These are phyloP conservation scores for Xerocomus amazonicus DNA, from an alignment of 1,284 basidiomycete species.

Conservation along the genomic window DNA sequence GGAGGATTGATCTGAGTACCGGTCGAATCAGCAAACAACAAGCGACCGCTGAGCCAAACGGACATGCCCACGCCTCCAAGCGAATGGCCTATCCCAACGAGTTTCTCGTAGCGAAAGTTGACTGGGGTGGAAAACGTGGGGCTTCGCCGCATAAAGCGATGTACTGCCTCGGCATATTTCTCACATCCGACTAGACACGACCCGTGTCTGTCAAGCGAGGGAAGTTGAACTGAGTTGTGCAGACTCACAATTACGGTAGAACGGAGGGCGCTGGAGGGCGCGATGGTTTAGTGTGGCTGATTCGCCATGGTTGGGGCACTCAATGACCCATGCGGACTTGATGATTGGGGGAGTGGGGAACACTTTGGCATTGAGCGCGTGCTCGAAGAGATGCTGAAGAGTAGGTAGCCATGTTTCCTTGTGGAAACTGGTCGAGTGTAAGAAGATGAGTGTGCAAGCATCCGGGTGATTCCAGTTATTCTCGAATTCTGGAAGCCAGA, in stretches of 20 bases:
- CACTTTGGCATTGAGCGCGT: neutral
- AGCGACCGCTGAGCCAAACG: conserved; percentile 19
- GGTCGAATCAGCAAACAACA: conserved; percentile 10
- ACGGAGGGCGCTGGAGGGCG: conserved; percentile 38
- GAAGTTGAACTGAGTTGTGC: too few species aligned
- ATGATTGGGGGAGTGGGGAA: conserved; percentile 37
- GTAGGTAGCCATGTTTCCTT: conserved; percentile 67
- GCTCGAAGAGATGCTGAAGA: conserved; percentile 29
- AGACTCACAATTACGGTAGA: conserved; percentile 43
- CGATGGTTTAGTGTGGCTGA: conserved; percentile 41
- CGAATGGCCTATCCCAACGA: conserved; percentile 61
- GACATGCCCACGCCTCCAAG: conserved; percentile 60
- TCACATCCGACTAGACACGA: conserved; percentile 57
- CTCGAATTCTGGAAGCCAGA: conserved; percentile 43
- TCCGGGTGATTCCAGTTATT: conserved; percentile 31
- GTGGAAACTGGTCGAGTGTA: conserved; percentile 64
- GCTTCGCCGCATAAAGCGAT: conserved; percentile 49
- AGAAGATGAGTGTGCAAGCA: conserved; percentile 50
- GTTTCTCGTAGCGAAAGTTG: conserved; percentile 44
- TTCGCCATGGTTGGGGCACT: conserved; percentile 53
- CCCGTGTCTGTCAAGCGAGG: too few species aligned
- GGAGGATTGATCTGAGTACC: conserved; percentile 46
- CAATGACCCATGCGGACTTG: conserved; percentile 49
- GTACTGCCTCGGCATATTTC: conserved; percentile 51
- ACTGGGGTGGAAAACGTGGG: too few species aligned